Base-by-base conservation (phyloP, 208 protist genomes). In the Acanthamoeba rhysodes region DNA sequence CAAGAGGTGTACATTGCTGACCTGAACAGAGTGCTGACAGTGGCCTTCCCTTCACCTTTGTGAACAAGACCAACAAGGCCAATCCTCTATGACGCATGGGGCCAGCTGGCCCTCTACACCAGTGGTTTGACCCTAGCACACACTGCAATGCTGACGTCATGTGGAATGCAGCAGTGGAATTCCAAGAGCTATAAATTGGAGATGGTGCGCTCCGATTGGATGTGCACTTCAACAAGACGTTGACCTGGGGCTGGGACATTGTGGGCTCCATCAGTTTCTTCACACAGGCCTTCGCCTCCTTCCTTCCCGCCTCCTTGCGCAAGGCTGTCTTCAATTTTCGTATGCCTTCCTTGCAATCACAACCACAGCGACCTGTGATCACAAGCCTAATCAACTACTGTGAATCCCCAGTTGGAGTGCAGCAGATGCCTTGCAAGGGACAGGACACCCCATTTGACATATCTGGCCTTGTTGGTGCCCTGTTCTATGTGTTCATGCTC, bases 401-500 rank as follows among this genome's bases (percentile, higher is more conserved):
- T n/a, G n/a, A n/a, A n/a, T n/a, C n/a, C n/a, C n/a, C n/a, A 87
- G 78, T 87, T 5, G 78, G 78, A 24, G 78, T 87, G 18, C 6
- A 87, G 45, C 78, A 87, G 48, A 87, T 87, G 78, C 78, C 78
- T 6, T 16, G 78, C 6, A 20, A 87, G 41, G 78, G 48, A 24
- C 78, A 87, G n/a, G 78, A 87, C 45, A 34, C 37, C 10, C 78
- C 78, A 4, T 87, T 87, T 12, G 78, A 87, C 57, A 87, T 87
- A 29, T 87, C 78, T 16, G 48, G 78, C 24, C 4, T 87, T 12
- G 48, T 87, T 34, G 78, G 78, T 1, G 45, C 12, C 18, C 29
- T 95, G 37, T 72, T 95, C 53, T 95, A 95, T 41, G 62, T 55
- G 22, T 93, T 93, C 84, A 93, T 95, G 14, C 84, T 95, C 29